phyloP scores from a whole-genome alignment of 495 filamentous ascomycete species.

The Podospora pseudopauciseta region DNA sequence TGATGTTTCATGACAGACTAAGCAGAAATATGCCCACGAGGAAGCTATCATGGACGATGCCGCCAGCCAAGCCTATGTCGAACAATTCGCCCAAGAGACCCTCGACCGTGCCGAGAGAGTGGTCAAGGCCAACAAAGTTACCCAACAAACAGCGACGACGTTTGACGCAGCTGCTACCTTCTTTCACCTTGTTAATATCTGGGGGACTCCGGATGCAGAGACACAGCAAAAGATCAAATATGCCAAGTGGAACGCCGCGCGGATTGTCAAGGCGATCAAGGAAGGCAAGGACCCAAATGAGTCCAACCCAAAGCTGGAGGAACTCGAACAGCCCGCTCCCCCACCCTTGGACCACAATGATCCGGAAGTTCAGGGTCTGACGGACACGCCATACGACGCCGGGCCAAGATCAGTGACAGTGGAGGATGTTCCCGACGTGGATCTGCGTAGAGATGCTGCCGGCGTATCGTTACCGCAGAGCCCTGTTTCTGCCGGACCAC shows the following conservation, averaged over 20 bases:
- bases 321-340: conserved; percentile 41
- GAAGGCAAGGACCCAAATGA: conserved; percentile 90
- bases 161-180: conserved; percentile 90
- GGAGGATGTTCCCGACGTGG: conserved; percentile 51
- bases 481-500: conserved; percentile 39
- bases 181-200: conserved; percentile 81
- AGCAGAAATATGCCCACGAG: conserved; percentile 51
- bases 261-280: conserved; percentile 86
- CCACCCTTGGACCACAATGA: conserved; percentile 51
- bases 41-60: conserved; percentile 75
- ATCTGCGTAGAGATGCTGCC: conserved; percentile 32
- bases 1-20: conserved; percentile 49
- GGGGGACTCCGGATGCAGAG: conserved; percentile 71
- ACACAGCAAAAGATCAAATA: conserved; percentile 85
- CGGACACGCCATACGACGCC: conserved; percentile 23
- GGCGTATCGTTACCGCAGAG: conserved; percentile 38
- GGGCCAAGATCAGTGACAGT: conserved; percentile 56
- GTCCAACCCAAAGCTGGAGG: conserved; percentile 66
- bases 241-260: conserved; percentile 90
- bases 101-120: conserved; percentile 79
- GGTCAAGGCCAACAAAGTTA: conserved; percentile 78
- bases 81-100: conserved; percentile 87
- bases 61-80: conserved; percentile 84
- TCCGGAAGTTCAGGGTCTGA: conserved; percentile 58
- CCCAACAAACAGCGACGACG: conserved; percentile 90